Conservation (phyloP, 306 rosid species). For the Corylus americana region DNA sequence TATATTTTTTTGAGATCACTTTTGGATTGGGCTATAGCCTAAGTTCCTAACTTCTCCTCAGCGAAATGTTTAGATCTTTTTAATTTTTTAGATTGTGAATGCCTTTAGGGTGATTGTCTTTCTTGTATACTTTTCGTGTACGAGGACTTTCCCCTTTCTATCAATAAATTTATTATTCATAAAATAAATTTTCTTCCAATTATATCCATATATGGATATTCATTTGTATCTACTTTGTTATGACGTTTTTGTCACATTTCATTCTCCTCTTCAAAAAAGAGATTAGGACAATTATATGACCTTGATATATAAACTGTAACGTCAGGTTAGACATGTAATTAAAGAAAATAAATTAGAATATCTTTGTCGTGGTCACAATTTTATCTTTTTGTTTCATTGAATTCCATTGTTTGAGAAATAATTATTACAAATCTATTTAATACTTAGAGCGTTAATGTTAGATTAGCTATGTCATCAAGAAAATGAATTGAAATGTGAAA, state of each 20-base stretch:
- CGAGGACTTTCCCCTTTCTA: no score
- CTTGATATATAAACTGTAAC: background rate
- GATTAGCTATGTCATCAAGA: background rate
- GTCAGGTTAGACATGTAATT: background rate
- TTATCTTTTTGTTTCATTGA: background rate
- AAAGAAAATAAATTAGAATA: background rate
- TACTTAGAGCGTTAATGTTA: no score
- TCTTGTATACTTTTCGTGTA: no score
- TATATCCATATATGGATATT: background rate
- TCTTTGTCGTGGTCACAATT: background rate
- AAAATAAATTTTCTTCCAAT: background rate
- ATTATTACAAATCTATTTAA: background rate
- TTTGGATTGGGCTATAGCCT: no score
- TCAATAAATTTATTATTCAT: background rate
- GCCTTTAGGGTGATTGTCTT: no score
- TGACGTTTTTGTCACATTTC: background rate
- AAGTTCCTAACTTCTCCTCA: no score
- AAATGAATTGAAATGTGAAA: background rate
- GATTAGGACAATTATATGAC: background rate
- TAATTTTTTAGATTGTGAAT: no score
- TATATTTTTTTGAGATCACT: background rate
- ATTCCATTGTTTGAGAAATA: background rate
- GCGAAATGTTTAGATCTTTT: no score
- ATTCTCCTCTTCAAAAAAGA: background rate
- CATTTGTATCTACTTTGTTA: background rate